Conservation (phyloP, 805 yeast genomes). For the Ogataea glucozyma region DNA sequence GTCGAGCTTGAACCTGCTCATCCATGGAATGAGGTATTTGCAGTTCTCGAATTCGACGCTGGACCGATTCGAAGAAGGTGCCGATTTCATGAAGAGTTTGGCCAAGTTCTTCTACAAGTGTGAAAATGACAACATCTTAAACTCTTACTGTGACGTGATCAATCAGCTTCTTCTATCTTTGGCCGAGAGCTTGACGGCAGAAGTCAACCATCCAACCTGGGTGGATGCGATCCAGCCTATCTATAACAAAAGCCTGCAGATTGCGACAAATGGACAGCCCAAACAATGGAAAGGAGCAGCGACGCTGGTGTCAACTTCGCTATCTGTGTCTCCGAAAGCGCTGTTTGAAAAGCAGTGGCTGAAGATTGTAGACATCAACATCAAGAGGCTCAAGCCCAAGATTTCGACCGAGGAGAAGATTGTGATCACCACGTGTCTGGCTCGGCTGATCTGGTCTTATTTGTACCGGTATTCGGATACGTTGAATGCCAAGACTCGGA, state of each 20-base stretch:
- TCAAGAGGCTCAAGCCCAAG: conserved; percentile 66
- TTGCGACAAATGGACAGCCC: conserved; percentile 43
- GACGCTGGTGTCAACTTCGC: conserved; percentile 66
- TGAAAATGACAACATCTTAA: conserved; percentile 61
- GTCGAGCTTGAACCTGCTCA: conserved; percentile 67
- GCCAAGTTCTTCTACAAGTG: conserved; percentile 78
- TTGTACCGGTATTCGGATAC: conserved; percentile 85
- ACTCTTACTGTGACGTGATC: conserved; percentile 85
- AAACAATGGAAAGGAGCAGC: conserved; percentile 69
- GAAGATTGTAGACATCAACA: conserved; percentile 59
- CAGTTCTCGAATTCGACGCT: conserved; percentile 80
- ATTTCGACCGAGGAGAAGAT: conserved; percentile 48
- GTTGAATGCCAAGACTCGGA: conserved; percentile 80
- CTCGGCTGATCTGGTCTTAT: conserved; percentile 88
- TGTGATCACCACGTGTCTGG: conserved; percentile 60
- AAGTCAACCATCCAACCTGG: conserved; percentile 96
- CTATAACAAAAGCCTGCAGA: conserved; percentile 46
- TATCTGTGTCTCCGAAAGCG: conserved; percentile 80
- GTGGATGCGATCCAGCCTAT: conserved; percentile 71
- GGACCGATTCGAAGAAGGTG: conserved; percentile 89
- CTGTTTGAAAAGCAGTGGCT: conserved; percentile 76
- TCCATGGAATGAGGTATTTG: conserved; percentile 89
- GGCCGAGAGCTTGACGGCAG: conserved; percentile 87
- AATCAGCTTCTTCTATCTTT: conserved; percentile 74
- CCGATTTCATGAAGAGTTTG: conserved; percentile 82